Conservation (phyloP, 768 basidiomycete species). For the Crucibulum laeve region DNA sequence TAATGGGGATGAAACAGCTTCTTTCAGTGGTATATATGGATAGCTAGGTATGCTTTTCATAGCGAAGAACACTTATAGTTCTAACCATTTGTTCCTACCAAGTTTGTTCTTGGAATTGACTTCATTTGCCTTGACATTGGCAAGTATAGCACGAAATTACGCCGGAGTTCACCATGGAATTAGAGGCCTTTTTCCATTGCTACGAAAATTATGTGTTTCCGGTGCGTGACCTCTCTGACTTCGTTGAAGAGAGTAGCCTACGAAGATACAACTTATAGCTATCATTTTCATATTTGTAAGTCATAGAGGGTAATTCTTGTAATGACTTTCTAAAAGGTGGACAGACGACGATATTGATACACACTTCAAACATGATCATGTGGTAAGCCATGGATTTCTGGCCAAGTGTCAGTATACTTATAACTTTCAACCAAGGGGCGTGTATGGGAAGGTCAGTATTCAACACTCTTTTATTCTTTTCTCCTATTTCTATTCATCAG, state of each 20-base stretch:
- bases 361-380: constrained; percentile 12
- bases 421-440: too few relatives aligned
- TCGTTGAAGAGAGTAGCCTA: background rate
- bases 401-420: too few relatives aligned
- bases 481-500: background rate
- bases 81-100: background rate
- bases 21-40: constrained; percentile 11
- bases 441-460: too few relatives aligned
- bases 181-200: constrained; percentile 3
- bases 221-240: constrained; percentile 3
- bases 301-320: background rate
- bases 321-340: background rate
- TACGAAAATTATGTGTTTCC: constrained; percentile 8
- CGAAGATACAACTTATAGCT: background rate
- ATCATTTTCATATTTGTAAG: constrained; percentile 9
- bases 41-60: constrained; percentile 5
- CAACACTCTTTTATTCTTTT: too few relatives aligned
- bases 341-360: constrained; percentile 8
- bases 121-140: constrained; percentile 10
- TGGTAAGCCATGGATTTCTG: too few relatives aligned
- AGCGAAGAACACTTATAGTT: background rate
- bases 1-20: constrained; percentile 1
- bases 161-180: constrained; percentile 5
- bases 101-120: constrained; percentile 12
- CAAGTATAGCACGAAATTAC: constrained; percentile 9